Conservation (phyloP, 2,329 filamentous ascomycete genomes). For the Remersonia thermophila region DNA sequence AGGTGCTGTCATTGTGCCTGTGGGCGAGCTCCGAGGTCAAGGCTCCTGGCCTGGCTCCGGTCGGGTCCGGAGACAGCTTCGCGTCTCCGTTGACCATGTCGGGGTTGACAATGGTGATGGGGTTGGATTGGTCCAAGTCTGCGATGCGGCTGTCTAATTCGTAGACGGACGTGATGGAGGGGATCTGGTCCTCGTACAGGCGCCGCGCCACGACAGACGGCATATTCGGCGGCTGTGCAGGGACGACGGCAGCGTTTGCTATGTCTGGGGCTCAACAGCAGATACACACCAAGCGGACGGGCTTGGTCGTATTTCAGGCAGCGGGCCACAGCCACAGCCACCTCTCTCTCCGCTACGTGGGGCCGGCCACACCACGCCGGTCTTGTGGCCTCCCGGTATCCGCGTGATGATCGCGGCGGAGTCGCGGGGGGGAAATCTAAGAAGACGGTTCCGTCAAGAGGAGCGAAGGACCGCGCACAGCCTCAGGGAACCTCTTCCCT, state of each 20-base stretch:
- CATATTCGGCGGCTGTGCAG: constrained; percentile 32
- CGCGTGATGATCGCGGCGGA: no score
- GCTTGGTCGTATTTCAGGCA: background rate
- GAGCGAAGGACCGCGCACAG: no score
- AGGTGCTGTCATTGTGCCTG: constrained; percentile 66
- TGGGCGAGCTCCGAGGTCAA: constrained; percentile 41
- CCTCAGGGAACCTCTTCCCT: background rate
- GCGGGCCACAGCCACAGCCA: background rate
- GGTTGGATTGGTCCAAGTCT: constrained; percentile 40
- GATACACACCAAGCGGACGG: no score
- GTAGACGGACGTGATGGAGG: constrained; percentile 66
- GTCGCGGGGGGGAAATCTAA: no score
- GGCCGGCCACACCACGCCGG: background rate
- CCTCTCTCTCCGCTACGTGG: background rate
- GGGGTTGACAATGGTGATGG: constrained; percentile 42
- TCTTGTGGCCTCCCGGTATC: constrained; percentile 7
- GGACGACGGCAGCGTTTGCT: background rate
- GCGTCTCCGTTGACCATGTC: constrained; percentile 35
- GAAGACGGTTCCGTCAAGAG: no score
- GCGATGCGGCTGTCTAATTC: constrained; percentile 48
- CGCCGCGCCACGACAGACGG: constrained; percentile 49
- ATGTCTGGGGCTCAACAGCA: constrained; percentile 1
- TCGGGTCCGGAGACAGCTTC: constrained; percentile 22
- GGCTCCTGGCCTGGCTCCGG: constrained; percentile 28
- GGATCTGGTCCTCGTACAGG: constrained; percentile 58